Conservation (phyloP, 2,329 filamentous ascomycete species). For the Talaromyces marneffei region DNA sequence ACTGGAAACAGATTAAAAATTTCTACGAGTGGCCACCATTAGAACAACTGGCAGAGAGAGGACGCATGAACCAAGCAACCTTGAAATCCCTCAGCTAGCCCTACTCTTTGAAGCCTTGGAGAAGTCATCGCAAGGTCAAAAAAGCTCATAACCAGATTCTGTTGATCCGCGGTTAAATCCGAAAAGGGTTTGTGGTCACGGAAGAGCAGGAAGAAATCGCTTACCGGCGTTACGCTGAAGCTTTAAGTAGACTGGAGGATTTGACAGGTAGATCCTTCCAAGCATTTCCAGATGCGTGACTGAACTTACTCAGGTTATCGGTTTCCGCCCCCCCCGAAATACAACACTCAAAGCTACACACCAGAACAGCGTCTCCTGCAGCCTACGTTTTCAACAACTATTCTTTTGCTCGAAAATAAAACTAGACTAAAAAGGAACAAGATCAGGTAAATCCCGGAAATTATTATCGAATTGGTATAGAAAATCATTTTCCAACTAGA, state of each 20-base stretch:
- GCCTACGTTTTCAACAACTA: not conserved
- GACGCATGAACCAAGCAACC: not conserved
- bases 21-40: slow-evolving; percentile 2
- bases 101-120: not conserved
- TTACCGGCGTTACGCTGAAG: not conserved
- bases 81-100: not conserved
- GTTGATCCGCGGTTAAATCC: not conserved
- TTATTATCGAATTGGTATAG: not conserved
- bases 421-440: not conserved
- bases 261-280: slow-evolving; percentile 2
- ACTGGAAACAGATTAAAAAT: not conserved
- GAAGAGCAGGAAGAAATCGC: not conserved
- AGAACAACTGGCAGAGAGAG: not conserved
- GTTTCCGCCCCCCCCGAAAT: not conserved
- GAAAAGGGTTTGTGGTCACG: not conserved
- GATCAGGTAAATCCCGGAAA: not conserved
- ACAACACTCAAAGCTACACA: not conserved
- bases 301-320: slow-evolving; percentile 1
- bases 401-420: not conserved
- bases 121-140: not conserved
- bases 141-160: not conserved
- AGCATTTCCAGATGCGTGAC: not conserved
- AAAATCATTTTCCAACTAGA: too few species aligned
- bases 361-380: not conserved
- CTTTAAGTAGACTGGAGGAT: not conserved